These are phyloP conservation scores for Immersiporthe knoxdaviesiana DNA, from an alignment of 2,329 filamentous ascomycete genomes.

Conservation along the genomic window DNA sequence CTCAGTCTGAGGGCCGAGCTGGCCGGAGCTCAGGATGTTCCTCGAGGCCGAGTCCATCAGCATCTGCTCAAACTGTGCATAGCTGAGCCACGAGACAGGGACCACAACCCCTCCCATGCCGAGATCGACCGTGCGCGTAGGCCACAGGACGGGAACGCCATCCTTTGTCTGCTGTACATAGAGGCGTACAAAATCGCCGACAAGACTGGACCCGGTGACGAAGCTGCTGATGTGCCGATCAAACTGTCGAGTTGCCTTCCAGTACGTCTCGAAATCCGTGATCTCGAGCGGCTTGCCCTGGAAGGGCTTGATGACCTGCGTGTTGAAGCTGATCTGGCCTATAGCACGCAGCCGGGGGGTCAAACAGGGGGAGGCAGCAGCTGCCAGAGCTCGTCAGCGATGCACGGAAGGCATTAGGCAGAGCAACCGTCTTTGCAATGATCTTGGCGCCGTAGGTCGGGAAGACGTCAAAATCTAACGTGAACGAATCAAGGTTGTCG, in stretches of 20 bases:
- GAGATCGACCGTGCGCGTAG: conserved; percentile 77
- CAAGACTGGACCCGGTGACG: conserved; percentile 92
- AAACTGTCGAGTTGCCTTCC: conserved; percentile 95
- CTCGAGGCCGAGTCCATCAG: conserved; percentile 49
- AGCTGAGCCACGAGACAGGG: conserved; percentile 77
- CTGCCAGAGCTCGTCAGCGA: conserved; percentile 74
- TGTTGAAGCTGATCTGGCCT: conserved; percentile 91
- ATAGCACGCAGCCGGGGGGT: conserved; percentile 89
- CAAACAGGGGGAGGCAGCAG: conserved; percentile 88
- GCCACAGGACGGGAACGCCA: conserved; percentile 84
- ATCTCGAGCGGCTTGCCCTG: conserved; percentile 91
- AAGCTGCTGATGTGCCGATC: conserved; percentile 84
- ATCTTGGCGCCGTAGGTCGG: conserved; percentile 97
- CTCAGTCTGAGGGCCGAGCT: conserved; percentile 50
- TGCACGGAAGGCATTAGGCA: conserved; percentile 83
- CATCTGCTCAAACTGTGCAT: conserved; percentile 68
- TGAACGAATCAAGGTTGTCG: conserved; percentile 89
- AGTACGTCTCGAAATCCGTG: conserved; percentile 97
- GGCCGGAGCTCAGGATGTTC: conserved; percentile 48
- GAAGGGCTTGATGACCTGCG: conserved; percentile 96
- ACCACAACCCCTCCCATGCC: conserved; percentile 71
- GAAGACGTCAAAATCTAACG: conserved; percentile 96
- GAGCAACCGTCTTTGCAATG: conserved; percentile 91
- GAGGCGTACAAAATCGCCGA: conserved; percentile 90
- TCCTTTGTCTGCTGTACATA: conserved; percentile 93